Evolutionary conservation across 805 yeast genomes (phyloP), one percentile per base, ranked within the genome.

Genomic region (Candida pseudofarinosa): DNA sequence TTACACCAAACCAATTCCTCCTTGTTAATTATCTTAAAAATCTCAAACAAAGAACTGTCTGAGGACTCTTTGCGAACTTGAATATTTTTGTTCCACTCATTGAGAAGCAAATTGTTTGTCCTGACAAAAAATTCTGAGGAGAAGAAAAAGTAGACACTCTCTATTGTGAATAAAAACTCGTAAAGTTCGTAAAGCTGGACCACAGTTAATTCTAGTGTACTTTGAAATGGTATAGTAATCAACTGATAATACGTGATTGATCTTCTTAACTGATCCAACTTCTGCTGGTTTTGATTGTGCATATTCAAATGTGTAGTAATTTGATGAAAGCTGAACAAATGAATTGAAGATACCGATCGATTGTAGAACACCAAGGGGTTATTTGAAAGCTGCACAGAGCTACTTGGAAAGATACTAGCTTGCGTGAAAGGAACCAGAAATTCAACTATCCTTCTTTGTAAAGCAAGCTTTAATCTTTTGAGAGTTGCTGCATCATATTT

Each of bases 201-300:
- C 2, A 51, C 46, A 2, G 45, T 42, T 15, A 49, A 45, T 19
- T 48, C 54, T 10, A 30, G 18, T 4, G 39, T 26, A 31, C 56
- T 55, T 19, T 54, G 51, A 26, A 56, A 46, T 15, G 56, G 59
- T 23, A 59, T 40, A 41, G 60, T 55, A 15, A 66, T 59, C 23
- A 65, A 45, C 42, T 63, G 67, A 44, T 52, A 64, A 41, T 52
- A 62, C 7, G 65, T 54, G 18, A 66, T 55, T n/a, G 65, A 54
- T 34, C 58, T 53, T 32, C 60, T 47, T 19, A 63, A 49, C 46
- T 63, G 49, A 20, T 57, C 42, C 19, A 63, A 50, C 40, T 62
- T 62, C 33, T 63, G 68, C 41, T 64, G 65, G 33, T 62, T 62
- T 41, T 59, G 60, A 13, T 47, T 49, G 35, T 56, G 51, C 35